Conservation (phyloP, 306 rosid species). For the Cucurbita maxima region DNA sequence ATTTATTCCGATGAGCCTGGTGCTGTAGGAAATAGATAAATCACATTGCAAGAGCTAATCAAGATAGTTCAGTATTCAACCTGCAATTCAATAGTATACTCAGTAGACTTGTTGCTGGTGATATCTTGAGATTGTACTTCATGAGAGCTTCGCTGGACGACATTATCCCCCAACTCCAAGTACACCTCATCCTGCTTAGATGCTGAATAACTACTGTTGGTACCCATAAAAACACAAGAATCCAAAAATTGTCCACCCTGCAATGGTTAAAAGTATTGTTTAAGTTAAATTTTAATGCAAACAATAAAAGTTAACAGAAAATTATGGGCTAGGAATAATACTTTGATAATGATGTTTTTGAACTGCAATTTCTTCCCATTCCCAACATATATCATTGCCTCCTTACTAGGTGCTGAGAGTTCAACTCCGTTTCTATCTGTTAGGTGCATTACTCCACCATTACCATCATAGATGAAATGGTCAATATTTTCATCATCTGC, state of each 20-base stretch:
- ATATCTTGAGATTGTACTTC: conserved; percentile 23
- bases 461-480: conserved; percentile 78
- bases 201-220: conserved; percentile 80
- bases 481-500: conserved; percentile 61
- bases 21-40: not conserved
- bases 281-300: not conserved
- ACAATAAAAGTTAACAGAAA: not conserved
- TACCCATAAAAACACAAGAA: conserved; percentile 80
- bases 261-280: conserved; percentile 11
- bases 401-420: conserved; percentile 43
- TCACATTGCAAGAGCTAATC: not conserved
- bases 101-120: conserved; percentile 25
- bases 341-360: conserved; percentile 79
- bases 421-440: conserved; percentile 43
- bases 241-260: conserved; percentile 70
- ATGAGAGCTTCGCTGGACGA: conserved; percentile 16
- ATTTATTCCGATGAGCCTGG: too few species aligned
- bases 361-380: conserved; percentile 82
- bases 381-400: conserved; percentile 71
- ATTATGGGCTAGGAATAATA: conserved; percentile 3
- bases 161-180: conserved; percentile 39
- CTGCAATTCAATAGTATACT: conserved; percentile 69
- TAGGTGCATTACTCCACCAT: conserved; percentile 58
- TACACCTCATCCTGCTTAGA: conserved; percentile 45
- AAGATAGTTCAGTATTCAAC: conserved; percentile 24